Base-by-base conservation (phyloP, 805 yeast genomes). In the Komagataella ulmi region DNA sequence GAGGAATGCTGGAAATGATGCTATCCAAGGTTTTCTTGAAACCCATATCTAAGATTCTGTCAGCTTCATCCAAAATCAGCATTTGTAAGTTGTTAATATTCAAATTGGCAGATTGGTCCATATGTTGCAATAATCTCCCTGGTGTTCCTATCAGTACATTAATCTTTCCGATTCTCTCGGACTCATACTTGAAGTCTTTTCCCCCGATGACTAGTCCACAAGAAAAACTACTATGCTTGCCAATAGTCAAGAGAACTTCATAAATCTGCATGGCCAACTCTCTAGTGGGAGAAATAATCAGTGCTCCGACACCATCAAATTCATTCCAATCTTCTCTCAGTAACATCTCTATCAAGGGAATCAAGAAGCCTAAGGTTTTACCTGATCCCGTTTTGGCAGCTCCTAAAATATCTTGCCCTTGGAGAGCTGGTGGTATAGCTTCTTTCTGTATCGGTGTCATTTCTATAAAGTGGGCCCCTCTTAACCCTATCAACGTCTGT, bases 121-220 rank as follows among this genome's bases (percentile, higher is more conserved):
- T 75, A 63, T 89, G 97, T 63, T 89, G 97, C 48, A 90, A 71
- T 17, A 89, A 67, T 63, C 97, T 74, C 3, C 97, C 97, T 0
- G 97, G 97, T 0, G 97, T 89, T 12, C 96, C 93, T 36, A 89
- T 84, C 52, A 89, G 70, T 47, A 89, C 85, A 65, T 89, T 90
- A 67, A 89, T 82, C 57, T 77, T 76, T 0, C 83, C 76, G 6
- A 89, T 78, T 62, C 97, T 77, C 50, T 87, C 96, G 55, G 79
- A 77, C 64, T 89, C 97, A 58, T 75, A 85, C 54, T 79, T 77
- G 30, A 85, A 85, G 62, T 88, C 96, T 62, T 90, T 88, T 44
- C 97, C 97, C 49, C 97, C 97, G 59, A 90, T 89, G 8, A 90
- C 91, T 54, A 89, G 71, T 54, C 96, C 97, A 0, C 96, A 96